Evolutionary conservation across 192 early-diverging fungal genomes (phyloP).

Genomic region (Piromyces finnis): DNA sequence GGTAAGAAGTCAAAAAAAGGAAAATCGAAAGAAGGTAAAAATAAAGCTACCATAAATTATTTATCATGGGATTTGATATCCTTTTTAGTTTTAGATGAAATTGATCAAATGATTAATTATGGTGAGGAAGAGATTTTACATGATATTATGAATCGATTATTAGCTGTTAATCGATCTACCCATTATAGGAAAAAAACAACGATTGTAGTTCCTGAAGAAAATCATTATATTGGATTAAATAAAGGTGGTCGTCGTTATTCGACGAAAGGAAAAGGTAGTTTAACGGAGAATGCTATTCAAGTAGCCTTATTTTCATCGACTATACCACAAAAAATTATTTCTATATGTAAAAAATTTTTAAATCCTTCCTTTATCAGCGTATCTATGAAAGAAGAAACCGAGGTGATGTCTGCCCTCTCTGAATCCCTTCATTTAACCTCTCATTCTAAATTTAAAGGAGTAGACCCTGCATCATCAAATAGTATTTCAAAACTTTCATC

Average conservation of each 20-base stretch:
- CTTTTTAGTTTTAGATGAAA: background rate
- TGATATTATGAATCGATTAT: background rate
- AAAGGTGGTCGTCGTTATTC: no score
- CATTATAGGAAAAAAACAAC: background rate
- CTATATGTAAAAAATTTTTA: background rate
- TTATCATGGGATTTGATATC: background rate
- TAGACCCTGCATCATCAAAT: no score
- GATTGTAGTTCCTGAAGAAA: background rate
- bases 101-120: background rate
- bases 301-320: background rate
- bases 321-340: background rate
- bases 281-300: no score
- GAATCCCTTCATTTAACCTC: background rate
- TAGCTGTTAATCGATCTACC: background rate
- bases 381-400: background rate
- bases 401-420: background rate
- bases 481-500: no score
- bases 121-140: background rate
- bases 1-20: no score
- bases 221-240: background rate
- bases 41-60: background rate
- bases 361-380: background rate
- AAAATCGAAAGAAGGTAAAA: background rate
- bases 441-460: no score
- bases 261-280: no score